phyloP scores from a whole-genome alignment of 2,329 filamentous ascomycete species.

The Fusarium sarcochroum region DNA sequence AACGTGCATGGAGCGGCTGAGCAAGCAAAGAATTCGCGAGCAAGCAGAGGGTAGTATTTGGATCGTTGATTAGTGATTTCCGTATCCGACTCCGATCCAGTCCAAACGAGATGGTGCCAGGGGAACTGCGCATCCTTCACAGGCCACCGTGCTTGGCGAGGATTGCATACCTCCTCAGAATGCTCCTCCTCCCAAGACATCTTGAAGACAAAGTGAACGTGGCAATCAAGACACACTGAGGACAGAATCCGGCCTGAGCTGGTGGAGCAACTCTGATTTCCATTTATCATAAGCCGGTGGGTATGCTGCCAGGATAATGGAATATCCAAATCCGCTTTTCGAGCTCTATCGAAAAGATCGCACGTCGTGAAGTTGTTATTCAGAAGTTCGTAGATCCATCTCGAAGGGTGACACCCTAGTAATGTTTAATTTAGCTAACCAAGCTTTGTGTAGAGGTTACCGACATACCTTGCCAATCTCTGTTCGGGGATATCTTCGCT shows the following conservation, averaged over 20 bases:
- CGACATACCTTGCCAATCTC: constrained; percentile 49
- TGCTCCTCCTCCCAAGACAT: constrained; percentile 53
- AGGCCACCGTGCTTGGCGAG: constrained; percentile 54
- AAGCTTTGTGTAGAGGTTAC: neutral
- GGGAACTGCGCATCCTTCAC: constrained; percentile 54
- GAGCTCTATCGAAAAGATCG: constrained; percentile 55
- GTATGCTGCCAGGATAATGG: constrained; percentile 54
- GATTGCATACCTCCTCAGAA: constrained; percentile 50
- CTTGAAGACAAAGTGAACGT: constrained; percentile 59
- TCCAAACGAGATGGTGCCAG: constrained; percentile 58
- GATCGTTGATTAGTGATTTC: constrained; percentile 43
- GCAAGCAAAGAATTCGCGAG: constrained; percentile 58
- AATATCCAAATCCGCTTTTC: constrained; percentile 49
- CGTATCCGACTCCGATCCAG: constrained; percentile 48
- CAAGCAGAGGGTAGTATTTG: constrained; percentile 58
- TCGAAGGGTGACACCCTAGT: constrained; percentile 56
- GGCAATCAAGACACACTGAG: constrained; percentile 58
- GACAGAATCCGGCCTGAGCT: constrained; percentile 51
- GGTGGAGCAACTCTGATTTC: constrained; percentile 56
- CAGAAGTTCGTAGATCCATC: constrained; percentile 59
- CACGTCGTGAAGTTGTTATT: constrained; percentile 56
- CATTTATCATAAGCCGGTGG: constrained; percentile 56
- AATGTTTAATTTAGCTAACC: constrained; percentile 24
- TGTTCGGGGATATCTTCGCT: constrained; percentile 44
- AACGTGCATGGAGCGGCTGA: constrained; percentile 60